Percentiles rank a stretch among this genome's conserved stretches.
phyloP scores from a whole-genome alignment of 2,329 filamentous ascomycete genomes.

The Penicillium sp. region DNA sequence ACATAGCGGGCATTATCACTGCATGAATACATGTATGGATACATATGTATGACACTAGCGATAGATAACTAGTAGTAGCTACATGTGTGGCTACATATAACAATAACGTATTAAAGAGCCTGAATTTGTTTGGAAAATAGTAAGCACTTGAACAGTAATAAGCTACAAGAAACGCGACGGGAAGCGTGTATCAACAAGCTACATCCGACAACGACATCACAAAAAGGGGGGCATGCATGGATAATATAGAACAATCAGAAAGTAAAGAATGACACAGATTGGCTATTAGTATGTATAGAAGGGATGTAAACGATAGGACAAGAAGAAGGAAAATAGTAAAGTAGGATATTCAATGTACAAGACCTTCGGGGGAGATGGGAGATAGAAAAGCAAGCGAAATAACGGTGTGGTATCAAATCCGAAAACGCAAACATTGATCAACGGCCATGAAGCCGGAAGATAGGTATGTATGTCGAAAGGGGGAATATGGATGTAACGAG shows the following conservation, averaged over 20 bases:
- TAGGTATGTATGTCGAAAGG: slow-evolving; percentile 17
- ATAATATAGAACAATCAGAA: slow-evolving; percentile 13
- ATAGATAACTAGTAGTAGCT: no score
- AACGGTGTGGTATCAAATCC: slow-evolving; percentile 30
- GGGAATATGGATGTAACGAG: slow-evolving; percentile 10
- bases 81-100: no score
- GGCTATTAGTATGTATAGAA: slow-evolving; percentile 24
- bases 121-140: not conserved
- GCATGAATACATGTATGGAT: no score
- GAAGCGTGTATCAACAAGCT: not conserved
- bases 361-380: not conserved
- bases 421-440: slow-evolving; percentile 22
- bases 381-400: slow-evolving; percentile 6
- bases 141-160: not conserved
- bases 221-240: not conserved
- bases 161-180: slow-evolving; percentile 7
- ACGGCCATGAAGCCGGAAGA: slow-evolving; percentile 16
- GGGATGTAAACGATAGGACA: slow-evolving; percentile 16
- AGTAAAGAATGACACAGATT: slow-evolving; percentile 13
- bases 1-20: no score
- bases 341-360: slow-evolving; percentile 18
- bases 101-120: not conserved
- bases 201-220: not conserved
- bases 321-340: slow-evolving; percentile 2
- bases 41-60: no score